Evolutionary conservation across 2,329 filamentous ascomycete species (phyloP).

Genomic region (Scedosporium aurantiacum): DNA sequence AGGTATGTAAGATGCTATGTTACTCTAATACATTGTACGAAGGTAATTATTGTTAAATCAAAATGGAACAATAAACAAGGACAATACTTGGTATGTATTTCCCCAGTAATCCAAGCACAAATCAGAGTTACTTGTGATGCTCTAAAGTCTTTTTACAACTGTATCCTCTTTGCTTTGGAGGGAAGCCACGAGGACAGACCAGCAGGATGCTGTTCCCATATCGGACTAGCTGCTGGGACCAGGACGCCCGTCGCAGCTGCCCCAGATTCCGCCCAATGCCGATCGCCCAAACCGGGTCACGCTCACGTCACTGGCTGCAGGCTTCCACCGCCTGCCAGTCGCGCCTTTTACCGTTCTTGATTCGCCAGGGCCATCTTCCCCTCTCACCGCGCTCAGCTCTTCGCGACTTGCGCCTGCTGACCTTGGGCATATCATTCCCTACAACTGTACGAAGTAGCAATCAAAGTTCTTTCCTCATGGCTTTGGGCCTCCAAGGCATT

Average conservation of each 20-base stretch:
- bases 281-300: not conserved
- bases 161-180: not conserved
- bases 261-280: not conserved
- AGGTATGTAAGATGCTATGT: too few species aligned
- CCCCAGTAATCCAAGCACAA: too few species aligned
- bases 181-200: not conserved
- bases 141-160: too few species aligned
- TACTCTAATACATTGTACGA: too few species aligned
- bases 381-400: not conserved
- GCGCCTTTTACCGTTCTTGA: not conserved
- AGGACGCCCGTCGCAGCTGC: not conserved
- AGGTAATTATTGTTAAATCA: too few species aligned
- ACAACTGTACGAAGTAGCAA: not conserved
- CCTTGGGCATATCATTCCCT: not conserved
- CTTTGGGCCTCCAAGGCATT: not conserved
- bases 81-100: too few species aligned
- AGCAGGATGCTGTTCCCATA: not conserved
- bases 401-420: not conserved
- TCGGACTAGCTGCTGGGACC: not conserved
- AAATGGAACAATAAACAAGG: too few species aligned
- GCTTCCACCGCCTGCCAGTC: not conserved
- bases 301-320: not conserved
- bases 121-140: too few species aligned
- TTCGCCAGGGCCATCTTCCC: not conserved
- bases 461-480: too few species aligned